A percentile compares a stretch with the other conserved stretches of the same genome.
These are phyloP conservation scores for Botrytis hyacinthi DNA, from an alignment of 2,329 filamentous ascomycete species.

Conservation along the genomic window DNA sequence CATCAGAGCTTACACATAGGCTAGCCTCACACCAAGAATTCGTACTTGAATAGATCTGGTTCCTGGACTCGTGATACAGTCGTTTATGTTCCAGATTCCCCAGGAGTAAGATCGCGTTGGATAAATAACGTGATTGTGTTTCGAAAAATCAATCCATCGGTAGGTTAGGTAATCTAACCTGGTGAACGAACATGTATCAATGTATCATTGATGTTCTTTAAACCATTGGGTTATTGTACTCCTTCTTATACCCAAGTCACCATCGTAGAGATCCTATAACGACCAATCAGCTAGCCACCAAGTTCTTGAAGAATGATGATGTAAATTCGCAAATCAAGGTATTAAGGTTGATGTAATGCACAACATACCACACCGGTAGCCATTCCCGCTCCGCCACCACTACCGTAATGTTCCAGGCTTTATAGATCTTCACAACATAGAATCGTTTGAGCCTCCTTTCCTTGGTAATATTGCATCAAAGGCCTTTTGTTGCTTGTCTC, in stretches of 20 bases:
- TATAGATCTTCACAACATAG: background rate
- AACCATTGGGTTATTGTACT: background rate
- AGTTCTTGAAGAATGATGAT: background rate
- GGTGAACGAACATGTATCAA: background rate
- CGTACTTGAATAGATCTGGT: background rate
- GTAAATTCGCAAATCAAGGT: background rate
- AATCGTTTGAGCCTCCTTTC: constrained; percentile 3
- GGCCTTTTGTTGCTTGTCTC: background rate
- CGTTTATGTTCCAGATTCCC: background rate
- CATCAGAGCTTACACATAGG: background rate
- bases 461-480: background rate
- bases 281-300: background rate
- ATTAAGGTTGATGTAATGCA: background rate
- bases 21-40: background rate
- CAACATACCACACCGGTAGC: background rate
- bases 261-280: background rate
- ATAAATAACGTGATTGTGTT: background rate
- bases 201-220: too few relatives aligned
- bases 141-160: background rate
- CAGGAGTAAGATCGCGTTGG: background rate
- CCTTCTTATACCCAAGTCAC: background rate
- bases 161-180: background rate
- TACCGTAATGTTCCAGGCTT: background rate
- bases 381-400: constrained; percentile 2
- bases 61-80: background rate